These are phyloP conservation scores for Dendryphion nanum DNA, from an alignment of 2,329 filamentous ascomycete genomes.

Conservation along the genomic window DNA sequence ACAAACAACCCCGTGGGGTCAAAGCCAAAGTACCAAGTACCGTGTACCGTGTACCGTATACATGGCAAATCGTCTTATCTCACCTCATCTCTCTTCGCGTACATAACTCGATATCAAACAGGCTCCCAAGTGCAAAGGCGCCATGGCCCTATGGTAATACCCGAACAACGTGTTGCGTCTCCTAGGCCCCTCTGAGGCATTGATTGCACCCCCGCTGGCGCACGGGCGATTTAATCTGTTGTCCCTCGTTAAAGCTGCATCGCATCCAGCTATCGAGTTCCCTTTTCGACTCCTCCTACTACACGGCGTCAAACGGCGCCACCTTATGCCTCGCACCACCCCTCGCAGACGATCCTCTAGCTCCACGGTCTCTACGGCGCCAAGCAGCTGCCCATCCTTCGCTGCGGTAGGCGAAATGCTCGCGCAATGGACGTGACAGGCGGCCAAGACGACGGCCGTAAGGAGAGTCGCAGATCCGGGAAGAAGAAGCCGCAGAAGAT, in stretches of 20 bases:
- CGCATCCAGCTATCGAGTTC: constrained; percentile 8
- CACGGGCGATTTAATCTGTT: too few relatives aligned
- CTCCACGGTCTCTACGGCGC: neutral
- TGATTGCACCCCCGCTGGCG: too few relatives aligned
- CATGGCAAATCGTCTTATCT: too few relatives aligned
- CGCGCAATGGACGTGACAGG: constrained; percentile 7
- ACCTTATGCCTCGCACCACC: neutral
- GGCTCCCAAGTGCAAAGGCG: too few relatives aligned
- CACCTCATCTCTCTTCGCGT: too few relatives aligned
- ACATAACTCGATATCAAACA: too few relatives aligned
- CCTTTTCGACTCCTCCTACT: constrained; percentile 4
- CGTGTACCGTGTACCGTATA: too few relatives aligned
- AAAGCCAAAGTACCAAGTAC: too few relatives aligned
- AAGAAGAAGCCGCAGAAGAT: constrained; percentile 15
- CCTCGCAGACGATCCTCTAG: neutral
- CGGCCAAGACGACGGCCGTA: constrained; percentile 8
- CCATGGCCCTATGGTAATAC: too few relatives aligned
- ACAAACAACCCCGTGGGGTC: too few relatives aligned
- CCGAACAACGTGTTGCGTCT: too few relatives aligned
- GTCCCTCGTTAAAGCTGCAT: constrained; percentile 6
- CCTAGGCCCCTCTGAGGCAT: too few relatives aligned
- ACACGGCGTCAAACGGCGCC: constrained; percentile 1
- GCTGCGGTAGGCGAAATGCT: constrained; percentile 5
- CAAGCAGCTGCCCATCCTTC: neutral
- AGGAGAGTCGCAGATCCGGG: constrained; percentile 4